Evolutionary conservation across 169 alveolate species (phyloP).

Genomic region (Eimeria acervulina): DNA sequence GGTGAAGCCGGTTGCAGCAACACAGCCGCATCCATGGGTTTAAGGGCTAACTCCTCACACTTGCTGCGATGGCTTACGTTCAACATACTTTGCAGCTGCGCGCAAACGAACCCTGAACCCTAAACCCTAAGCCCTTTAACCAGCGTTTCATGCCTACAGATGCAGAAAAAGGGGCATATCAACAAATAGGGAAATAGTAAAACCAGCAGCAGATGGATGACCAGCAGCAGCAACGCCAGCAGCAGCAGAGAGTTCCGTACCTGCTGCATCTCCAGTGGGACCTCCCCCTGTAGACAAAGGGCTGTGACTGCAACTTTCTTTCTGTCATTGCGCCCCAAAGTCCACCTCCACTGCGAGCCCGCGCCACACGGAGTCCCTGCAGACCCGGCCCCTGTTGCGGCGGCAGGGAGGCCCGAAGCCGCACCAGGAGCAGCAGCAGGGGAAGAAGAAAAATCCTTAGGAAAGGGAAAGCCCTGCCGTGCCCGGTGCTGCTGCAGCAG

Average conservation of each 20-base stretch:
- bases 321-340: conserved; percentile 76
- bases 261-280: conserved; percentile 51
- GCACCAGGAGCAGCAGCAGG: conserved; percentile 41
- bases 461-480: conserved; percentile 49
- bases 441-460: conserved; percentile 24
- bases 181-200: background rate
- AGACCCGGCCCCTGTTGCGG: conserved; percentile 31
- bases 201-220: background rate
- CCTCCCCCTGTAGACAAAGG: conserved; percentile 55
- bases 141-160: background rate
- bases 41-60: conserved; percentile 75
- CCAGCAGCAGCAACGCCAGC: background rate
- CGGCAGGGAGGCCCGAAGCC: conserved; percentile 26
- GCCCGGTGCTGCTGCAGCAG: conserved; percentile 73
- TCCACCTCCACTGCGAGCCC: conserved; percentile 77
- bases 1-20: conserved; percentile 67
- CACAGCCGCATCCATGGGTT: conserved; percentile 77
- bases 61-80: conserved; percentile 81
- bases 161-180: background rate
- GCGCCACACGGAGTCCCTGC: conserved; percentile 34
- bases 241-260: background rate
- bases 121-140: background rate
- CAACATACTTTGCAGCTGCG: conserved; percentile 72
- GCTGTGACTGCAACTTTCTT: conserved; percentile 43
- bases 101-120: background rate